Percentiles rank a stretch among this genome's conserved stretches.
These are phyloP conservation scores for Coffea humblotiana DNA, from an alignment of 305 asterid species.

Conservation along the genomic window DNA sequence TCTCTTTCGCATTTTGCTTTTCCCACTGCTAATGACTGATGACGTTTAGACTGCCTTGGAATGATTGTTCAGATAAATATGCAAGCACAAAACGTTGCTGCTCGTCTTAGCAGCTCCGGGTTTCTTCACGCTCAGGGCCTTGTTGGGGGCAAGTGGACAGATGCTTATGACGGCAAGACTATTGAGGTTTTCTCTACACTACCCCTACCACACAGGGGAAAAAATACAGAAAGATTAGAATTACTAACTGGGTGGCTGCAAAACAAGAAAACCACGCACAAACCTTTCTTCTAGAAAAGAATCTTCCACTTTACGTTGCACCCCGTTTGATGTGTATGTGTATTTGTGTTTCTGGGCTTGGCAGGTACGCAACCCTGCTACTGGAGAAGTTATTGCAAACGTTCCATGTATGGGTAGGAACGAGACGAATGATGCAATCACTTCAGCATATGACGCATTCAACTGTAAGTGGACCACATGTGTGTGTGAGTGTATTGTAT, in stretches of 20 bases:
- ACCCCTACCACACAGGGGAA: not conserved
- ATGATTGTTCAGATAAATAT: slow-evolving; percentile 60
- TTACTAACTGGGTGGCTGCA: not conserved
- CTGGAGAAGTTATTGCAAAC: slow-evolving; percentile 74
- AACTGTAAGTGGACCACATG: slow-evolving; percentile 42
- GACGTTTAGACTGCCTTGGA: not conserved
- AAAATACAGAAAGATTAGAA: not conserved
- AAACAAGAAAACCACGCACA: not conserved
- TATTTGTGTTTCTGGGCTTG: slow-evolving; percentile 13
- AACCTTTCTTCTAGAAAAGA: not conserved
- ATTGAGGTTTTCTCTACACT: slow-evolving; percentile 48
- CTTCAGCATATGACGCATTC: slow-evolving; percentile 85
- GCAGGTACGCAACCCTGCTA: slow-evolving; percentile 86
- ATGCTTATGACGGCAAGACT: slow-evolving; percentile 86
- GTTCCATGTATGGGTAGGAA: slow-evolving; percentile 87
- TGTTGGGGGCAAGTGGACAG: slow-evolving; percentile 90
- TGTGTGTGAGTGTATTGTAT: not conserved
- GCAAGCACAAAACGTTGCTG: slow-evolving; percentile 56
- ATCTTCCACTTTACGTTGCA: not conserved
- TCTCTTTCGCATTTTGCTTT: not conserved
- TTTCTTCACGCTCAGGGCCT: slow-evolving; percentile 74
- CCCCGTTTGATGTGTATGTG: slow-evolving; percentile 2
- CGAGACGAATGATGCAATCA: slow-evolving; percentile 92
- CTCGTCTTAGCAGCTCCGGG: slow-evolving; percentile 68
- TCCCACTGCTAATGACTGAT: not conserved